Evolutionary conservation across 2,329 filamentous ascomycete genomes (phyloP).

Genomic region (Coniella lustricola): DNA sequence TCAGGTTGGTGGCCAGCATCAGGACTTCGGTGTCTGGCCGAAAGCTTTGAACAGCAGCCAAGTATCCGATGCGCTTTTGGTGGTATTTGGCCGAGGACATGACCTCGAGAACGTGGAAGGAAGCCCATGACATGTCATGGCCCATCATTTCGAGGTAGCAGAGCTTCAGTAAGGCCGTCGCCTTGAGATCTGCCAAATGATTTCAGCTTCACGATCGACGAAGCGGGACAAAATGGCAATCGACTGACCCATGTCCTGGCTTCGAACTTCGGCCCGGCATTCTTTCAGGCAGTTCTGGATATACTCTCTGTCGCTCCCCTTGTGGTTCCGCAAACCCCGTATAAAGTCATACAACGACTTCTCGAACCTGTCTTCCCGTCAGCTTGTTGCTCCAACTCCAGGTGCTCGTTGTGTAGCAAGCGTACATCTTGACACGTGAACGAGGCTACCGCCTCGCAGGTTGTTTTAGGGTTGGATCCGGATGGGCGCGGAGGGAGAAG

Average conservation of each 20-base stretch:
- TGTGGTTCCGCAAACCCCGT: constrained; percentile 87
- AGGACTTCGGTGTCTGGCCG: constrained; percentile 91
- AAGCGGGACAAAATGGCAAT: background rate
- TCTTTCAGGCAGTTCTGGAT: constrained; percentile 90
- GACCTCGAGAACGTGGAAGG: constrained; percentile 96
- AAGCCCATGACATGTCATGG: constrained; percentile 99
- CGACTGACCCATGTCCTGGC: constrained; percentile 79
- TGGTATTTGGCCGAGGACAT: constrained; percentile 95
- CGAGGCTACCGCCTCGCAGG: constrained; percentile 1
- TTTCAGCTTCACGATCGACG: background rate
- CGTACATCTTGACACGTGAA: constrained; percentile 20
- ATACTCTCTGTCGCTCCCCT: constrained; percentile 90
- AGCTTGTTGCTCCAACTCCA: constrained; percentile 12
- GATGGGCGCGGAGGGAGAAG: background rate
- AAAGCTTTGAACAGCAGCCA: constrained; percentile 94
- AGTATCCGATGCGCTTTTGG: constrained; percentile 91
- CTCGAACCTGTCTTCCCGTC: constrained; percentile 70
- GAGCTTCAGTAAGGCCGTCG: constrained; percentile 89
- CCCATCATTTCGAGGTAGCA: constrained; percentile 99
- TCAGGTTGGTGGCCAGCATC: constrained; percentile 91
- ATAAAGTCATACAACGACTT: constrained; percentile 99
- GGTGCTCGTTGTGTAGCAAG: background rate
- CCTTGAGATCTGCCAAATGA: constrained; percentile 68
- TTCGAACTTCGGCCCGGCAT: constrained; percentile 87
- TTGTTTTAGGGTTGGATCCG: background rate